Evolutionary conservation across 352 stramenopile genomes (phyloP).

Genomic region (Phytophthora pisi): DNA sequence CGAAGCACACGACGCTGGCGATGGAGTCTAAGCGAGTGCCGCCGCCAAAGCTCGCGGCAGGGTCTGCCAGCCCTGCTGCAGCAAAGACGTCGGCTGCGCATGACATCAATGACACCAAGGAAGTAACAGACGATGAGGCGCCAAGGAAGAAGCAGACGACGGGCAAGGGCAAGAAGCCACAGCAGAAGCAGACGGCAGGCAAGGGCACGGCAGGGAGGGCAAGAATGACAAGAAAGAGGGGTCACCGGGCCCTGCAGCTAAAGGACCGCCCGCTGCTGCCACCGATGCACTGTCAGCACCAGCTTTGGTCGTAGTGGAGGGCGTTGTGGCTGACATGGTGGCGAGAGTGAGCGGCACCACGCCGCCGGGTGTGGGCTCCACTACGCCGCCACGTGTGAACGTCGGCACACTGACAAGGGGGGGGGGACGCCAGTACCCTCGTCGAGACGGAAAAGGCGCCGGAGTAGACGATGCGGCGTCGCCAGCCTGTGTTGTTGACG

Average conservation of each 20-base stretch:
- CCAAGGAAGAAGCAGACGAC: background rate
- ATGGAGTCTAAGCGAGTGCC: background rate
- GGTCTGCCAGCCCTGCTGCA: background rate
- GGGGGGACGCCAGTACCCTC: no score
- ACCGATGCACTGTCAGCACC: no score
- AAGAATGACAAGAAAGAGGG: no score
- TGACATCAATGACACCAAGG: background rate
- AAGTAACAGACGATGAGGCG: background rate
- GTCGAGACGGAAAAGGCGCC: background rate
- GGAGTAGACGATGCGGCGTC: background rate
- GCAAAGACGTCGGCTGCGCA: background rate
- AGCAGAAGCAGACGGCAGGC: no score
- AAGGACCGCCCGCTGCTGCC: no score
- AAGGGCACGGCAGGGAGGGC: no score
- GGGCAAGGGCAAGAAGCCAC: background rate
- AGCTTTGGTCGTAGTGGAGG: no score
- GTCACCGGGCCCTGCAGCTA: no score
- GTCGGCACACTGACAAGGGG: background rate
- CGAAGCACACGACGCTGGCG: background rate
- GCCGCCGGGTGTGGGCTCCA: background rate
- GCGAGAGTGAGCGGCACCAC: no score
- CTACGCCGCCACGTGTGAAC: background rate
- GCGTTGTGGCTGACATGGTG: no score
- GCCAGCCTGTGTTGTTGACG: slow-evolving; percentile 1
- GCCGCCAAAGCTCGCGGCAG: no score